These are phyloP conservation scores for Gnomoniopsis sp. DNA, from an alignment of 2,329 filamentous ascomycete species.

Conservation along the genomic window DNA sequence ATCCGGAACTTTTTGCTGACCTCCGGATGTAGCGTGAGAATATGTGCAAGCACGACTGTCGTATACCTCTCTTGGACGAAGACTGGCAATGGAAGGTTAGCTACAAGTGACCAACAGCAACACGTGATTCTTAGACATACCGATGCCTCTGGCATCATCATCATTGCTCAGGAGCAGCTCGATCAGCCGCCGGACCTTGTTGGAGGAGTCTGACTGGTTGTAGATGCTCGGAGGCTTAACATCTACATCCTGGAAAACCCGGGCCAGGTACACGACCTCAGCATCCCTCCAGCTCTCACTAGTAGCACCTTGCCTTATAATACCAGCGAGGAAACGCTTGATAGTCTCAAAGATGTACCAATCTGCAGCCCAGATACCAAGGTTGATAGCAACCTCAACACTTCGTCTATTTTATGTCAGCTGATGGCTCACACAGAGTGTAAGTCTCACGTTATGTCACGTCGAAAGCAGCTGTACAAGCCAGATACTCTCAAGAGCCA, in stretches of 20 bases:
- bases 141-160: conserved; percentile 51
- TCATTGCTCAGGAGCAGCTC: conserved; percentile 42
- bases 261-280: conserved; percentile 55
- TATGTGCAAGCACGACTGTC: conserved; percentile 55
- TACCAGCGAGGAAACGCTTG: conserved; percentile 26
- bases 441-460: no score
- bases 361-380: conserved; percentile 69
- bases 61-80: conserved; percentile 65
- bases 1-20: conserved; percentile 44
- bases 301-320: conserved; percentile 21
- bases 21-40: conserved; percentile 52
- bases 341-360: conserved; percentile 57
- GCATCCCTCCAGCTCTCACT: conserved; percentile 41
- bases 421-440: no score
- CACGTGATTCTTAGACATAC: conserved; percentile 28
- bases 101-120: background rate
- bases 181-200: conserved; percentile 57
- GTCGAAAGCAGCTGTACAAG: no score
- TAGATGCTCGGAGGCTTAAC: background rate
- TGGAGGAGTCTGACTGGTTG: conserved; percentile 38
- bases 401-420: no score
- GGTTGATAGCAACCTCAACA: conserved; percentile 47
- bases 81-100: background rate
- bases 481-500: no score
- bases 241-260: conserved; percentile 32